phyloP scores from a whole-genome alignment of 208 protist species.

The Phytomonas serpens region DNA sequence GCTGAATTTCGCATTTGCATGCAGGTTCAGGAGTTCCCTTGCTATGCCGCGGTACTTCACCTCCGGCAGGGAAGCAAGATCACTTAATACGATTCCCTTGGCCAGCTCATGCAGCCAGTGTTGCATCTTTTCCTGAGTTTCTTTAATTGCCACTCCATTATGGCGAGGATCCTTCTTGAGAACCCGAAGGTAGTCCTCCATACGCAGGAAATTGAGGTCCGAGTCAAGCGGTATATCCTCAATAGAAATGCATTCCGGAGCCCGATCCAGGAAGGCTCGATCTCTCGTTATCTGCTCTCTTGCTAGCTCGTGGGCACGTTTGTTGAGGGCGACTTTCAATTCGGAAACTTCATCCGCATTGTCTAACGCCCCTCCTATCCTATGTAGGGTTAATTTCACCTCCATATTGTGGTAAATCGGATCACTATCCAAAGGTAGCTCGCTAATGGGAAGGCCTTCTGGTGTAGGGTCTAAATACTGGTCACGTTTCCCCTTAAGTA shows the following conservation, averaged over 20 bases:
- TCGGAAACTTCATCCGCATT: constrained; percentile 31
- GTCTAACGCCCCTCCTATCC: constrained; percentile 1
- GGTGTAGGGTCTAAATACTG: constrained; percentile 55
- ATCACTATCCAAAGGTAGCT: constrained; percentile 59
- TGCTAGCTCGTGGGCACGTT: constrained; percentile 62
- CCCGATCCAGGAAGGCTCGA: constrained; percentile 48
- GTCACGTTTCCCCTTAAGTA: constrained; percentile 56
- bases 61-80: constrained; percentile 39
- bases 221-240: constrained; percentile 40
- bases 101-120: constrained; percentile 66
- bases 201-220: constrained; percentile 41
- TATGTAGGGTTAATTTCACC: constrained; percentile 47
- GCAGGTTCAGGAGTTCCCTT: constrained; percentile 63
- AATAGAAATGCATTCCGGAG: constrained; percentile 67
- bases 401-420: constrained; percentile 47
- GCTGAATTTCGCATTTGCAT: constrained; percentile 53
- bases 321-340: constrained; percentile 60
- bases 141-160: constrained; percentile 43
- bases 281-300: constrained; percentile 37
- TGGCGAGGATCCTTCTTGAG: constrained; percentile 52
- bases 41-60: constrained; percentile 55
- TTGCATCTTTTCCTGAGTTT: constrained; percentile 70
- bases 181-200: constrained; percentile 56
- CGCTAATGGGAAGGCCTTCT: constrained; percentile 39
- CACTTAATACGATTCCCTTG: constrained; percentile 39